Conservation (phyloP, 1,139 yeast species). For the Citeromyces hawaiiensis region DNA sequence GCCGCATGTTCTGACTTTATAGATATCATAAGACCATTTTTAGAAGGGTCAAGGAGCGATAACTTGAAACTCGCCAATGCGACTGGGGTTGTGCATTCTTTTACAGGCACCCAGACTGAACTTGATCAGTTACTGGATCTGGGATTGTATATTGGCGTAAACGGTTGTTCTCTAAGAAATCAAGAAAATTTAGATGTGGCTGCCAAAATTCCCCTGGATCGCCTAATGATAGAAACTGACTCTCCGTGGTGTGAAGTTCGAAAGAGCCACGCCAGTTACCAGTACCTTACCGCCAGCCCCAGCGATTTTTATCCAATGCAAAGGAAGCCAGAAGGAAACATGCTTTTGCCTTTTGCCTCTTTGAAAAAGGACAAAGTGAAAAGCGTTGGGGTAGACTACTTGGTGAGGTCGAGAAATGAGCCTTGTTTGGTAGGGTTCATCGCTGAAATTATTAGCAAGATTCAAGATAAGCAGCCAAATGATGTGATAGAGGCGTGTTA, state of each 20-base stretch:
- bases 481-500: conserved; percentile 50
- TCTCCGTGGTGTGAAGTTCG: conserved; percentile 98
- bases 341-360: conserved; percentile 1
- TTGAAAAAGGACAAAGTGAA: conserved; percentile 9
- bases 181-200: conserved; percentile 63
- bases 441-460: conserved; percentile 60
- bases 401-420: conserved; percentile 81
- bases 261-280: conserved; percentile 66
- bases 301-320: conserved; percentile 29
- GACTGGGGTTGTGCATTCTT: conserved; percentile 82
- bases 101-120: conserved; percentile 73
- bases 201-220: conserved; percentile 47
- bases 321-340: conserved; percentile 4
- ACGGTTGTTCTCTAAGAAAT: conserved; percentile 85
- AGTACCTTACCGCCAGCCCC: conserved; percentile 14
- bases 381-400: conserved; percentile 15
- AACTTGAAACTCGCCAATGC: conserved; percentile 15
- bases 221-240: conserved; percentile 79
- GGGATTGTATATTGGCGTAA: conserved; percentile 68
- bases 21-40: conserved; percentile 41
- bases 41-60: conserved; percentile 24
- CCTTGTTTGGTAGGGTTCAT: conserved; percentile 79
- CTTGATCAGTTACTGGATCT: conserved; percentile 32
- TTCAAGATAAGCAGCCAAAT: conserved; percentile 34
- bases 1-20: conserved; percentile 78